Base-by-base conservation (phyloP, 2,329 filamentous ascomycete species). In the Cercospora canescens region DNA sequence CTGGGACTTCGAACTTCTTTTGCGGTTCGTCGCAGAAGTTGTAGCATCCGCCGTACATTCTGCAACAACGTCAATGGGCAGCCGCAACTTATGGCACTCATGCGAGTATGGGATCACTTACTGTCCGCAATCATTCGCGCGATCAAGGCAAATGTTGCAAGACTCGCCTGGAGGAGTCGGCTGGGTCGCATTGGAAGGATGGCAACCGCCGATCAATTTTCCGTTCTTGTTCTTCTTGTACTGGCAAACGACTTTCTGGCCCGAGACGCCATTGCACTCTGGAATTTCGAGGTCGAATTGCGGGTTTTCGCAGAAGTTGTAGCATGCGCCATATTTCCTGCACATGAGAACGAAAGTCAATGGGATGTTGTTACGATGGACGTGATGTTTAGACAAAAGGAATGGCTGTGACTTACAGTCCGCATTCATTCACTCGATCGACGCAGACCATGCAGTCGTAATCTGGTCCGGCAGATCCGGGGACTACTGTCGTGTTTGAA, bases 11-110 rank as follows among this genome's bases (percentile, higher is more conserved):
- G 18, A 66, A 66, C 2, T 8, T 35, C 28, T 66, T 41, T 4
- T 11, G 26, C 8, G 60, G 24, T 21, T 60, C 35, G 3, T 59
- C 16, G 64, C 64, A 66, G 18, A 66, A 60, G 32, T 66, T 48
- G 54, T 62, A 66, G 35, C 54, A 66, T 2, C 55, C 60, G 12
- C 64, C 64, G 28, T 65, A 65, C 63, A 65, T 65, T 24, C 63
- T 65, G 26, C 2, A 34, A 8, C 34, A 21, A 24, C 2, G 39
- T 59, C 24, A 52, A 50, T 21, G 11, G 26, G 50, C n/a, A 26
- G 8, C 4, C 35, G 11, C 8, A 30, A 26, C 16, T 21, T 6
- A 24, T 12, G n/a, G 30, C 16, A 32, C n/a, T 21, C 39, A 41
- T n/a, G 39, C 14, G 2, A 24, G 21, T 11, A 26, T 26, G 45